Conservation (phyloP, 805 yeast species). For the Metschnikowia shivogae region DNA sequence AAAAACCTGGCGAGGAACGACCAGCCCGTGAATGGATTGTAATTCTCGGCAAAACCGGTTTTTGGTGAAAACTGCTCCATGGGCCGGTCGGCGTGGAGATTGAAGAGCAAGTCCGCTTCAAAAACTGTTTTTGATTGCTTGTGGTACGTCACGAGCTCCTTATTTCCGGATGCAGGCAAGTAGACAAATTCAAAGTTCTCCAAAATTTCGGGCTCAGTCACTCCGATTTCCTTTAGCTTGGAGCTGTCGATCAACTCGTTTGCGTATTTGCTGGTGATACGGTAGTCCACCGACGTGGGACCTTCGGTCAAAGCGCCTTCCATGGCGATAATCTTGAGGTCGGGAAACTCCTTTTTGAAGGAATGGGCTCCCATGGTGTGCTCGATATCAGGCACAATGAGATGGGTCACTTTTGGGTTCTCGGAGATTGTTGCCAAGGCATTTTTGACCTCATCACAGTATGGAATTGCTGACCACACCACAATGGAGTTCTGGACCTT, state of each 20-base stretch:
- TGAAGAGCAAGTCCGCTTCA: slow-evolving; percentile 60
- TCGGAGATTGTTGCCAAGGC: slow-evolving; percentile 34
- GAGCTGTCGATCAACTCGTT: slow-evolving; percentile 28
- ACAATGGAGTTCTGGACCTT: slow-evolving; percentile 22
- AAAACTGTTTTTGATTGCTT: slow-evolving; percentile 44
- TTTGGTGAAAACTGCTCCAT: slow-evolving; percentile 42
- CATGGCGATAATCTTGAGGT: slow-evolving; percentile 51
- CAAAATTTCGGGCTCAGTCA: slow-evolving; percentile 35
- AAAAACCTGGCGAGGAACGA: slow-evolving; percentile 37
- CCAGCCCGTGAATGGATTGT: slow-evolving; percentile 44
- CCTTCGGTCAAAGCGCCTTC: slow-evolving; percentile 33
- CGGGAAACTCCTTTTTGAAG: slow-evolving; percentile 48
- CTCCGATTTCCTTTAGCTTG: slow-evolving; percentile 27
- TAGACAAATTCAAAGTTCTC: slow-evolving; percentile 51
- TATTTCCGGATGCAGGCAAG: slow-evolving; percentile 53
- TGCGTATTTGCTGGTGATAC: slow-evolving; percentile 31
- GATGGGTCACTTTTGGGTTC: slow-evolving; percentile 39
- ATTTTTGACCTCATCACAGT: slow-evolving; percentile 41
- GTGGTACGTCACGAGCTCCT: slow-evolving; percentile 53
- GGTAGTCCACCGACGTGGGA: slow-evolving; percentile 38
- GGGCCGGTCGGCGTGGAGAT: slow-evolving; percentile 40
- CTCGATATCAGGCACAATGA: slow-evolving; percentile 59
- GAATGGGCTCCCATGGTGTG: slow-evolving; percentile 61
- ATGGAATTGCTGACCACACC: slow-evolving; percentile 60
- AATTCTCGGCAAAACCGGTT: slow-evolving; percentile 42